phyloP scores from a whole-genome alignment of 2,329 filamentous ascomycete genomes.

The Trichoderma polysporum region DNA sequence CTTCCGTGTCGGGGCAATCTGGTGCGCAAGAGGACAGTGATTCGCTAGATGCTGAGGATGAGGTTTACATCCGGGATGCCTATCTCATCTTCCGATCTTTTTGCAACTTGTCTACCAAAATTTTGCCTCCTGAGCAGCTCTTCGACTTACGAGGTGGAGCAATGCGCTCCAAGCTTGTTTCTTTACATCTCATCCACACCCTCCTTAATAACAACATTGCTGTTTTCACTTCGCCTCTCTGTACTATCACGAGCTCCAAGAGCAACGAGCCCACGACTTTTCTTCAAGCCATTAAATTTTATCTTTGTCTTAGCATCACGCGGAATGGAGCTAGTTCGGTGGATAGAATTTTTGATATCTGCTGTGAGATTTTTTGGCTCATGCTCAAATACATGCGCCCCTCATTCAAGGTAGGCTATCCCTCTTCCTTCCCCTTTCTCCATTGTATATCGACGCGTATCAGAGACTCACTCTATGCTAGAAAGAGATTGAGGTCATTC shows the following conservation, averaged over 20 bases:
- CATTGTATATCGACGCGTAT: not conserved
- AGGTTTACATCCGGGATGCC: conserved; percentile 94
- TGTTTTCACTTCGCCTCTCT: conserved; percentile 87
- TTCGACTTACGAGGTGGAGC: conserved; percentile 91
- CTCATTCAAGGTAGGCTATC: conserved; percentile 74
- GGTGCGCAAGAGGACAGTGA: conserved; percentile 59
- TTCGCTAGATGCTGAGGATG: conserved; percentile 72
- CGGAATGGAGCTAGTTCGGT: conserved; percentile 94
- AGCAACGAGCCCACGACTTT: conserved; percentile 87
- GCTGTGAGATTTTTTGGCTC: conserved; percentile 96
- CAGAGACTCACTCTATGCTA: conserved; percentile 39
- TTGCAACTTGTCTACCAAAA: conserved; percentile 94
- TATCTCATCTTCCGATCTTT: conserved; percentile 97
- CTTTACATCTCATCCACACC: conserved; percentile 91
- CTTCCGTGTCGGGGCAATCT: conserved; percentile 54
- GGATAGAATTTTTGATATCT: conserved; percentile 89
- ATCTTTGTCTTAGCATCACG: conserved; percentile 91
- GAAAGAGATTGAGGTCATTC: conserved; percentile 96
- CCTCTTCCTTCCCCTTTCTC: not conserved
- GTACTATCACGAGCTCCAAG: conserved; percentile 89
- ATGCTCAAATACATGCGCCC: conserved; percentile 93
- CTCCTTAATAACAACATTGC: conserved; percentile 90
- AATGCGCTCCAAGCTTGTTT: conserved; percentile 96
- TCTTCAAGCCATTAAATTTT: conserved; percentile 93
- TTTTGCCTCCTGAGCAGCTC: conserved; percentile 83